Base-by-base conservation (phyloP, 202 grass and related monocot genomes). In the Bolboschoenoplectus hybrid region DNA sequence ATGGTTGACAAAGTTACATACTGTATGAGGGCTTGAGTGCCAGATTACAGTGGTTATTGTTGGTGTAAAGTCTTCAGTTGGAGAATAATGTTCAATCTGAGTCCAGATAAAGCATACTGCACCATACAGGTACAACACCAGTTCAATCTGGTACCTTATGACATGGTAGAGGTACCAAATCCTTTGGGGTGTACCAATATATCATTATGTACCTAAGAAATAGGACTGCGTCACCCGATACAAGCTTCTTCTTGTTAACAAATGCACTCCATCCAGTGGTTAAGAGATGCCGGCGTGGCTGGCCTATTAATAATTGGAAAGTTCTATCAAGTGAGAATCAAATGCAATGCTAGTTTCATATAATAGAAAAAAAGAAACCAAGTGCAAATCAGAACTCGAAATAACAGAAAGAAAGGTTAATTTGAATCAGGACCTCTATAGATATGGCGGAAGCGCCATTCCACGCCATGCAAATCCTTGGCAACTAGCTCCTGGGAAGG, bases 201-300 rank as follows among this genome's bases (percentile, higher is more conserved):
- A 0, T 20, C 63, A 35, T 56, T 85, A 69, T 85, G 57, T 94
- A 94, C 96, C 87, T 80, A 88, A 98, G 90, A 89, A 98, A 98
- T 6, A 98, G 84, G 8, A 98, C 93, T 1, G 96, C 96, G 68
- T 98, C 96, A 56, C 96, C 96, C 56, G 89, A 94, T 40, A 90
- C 90, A 16, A 98, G 93, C 87, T 95, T 98, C 80, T 95, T 98
- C 86, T 87, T 98, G 67, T 94, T 92, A 61, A 98, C 88, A 89
- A 98, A 98, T 13, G 96, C 92, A 89, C 90, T 97, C 95, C 95
- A 97, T 70, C 95, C 95, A 44, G 93, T 95, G 5, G 95, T 97
- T 70, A 97, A 84, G 92, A 98, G 93, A 94, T 98, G 96, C 82
- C 96, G 93, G 51, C 96, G 96, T 39, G 96, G 96, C 88, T 98